A percentile compares a stretch with the other conserved stretches of the same genome.
Evolutionary conservation across 306 rosid genomes (phyloP).

Genomic region (Comarum palustre): DNA sequence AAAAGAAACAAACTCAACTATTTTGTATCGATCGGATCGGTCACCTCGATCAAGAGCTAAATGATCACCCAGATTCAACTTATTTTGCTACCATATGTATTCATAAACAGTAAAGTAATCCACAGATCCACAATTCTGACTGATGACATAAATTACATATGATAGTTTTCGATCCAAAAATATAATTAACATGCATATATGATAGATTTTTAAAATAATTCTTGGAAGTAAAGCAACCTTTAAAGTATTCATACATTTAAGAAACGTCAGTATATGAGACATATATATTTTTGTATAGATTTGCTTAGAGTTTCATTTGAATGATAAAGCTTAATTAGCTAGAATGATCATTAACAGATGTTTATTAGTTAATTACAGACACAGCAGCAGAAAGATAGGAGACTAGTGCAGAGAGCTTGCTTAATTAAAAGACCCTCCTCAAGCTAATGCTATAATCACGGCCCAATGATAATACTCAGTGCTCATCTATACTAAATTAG

Average conservation of each 20-base stretch:
- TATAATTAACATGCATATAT: no score
- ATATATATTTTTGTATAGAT: background rate
- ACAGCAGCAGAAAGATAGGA: background rate
- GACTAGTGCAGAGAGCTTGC: background rate
- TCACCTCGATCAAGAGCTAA: no score
- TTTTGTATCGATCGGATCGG: no score
- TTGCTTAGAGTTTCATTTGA: background rate
- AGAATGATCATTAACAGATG: background rate
- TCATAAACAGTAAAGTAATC: no score
- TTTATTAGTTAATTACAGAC: background rate
- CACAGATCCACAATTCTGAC: no score
- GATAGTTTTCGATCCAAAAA: no score
- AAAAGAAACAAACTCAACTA: no score
- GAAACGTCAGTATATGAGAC: background rate
- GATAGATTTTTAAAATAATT: background rate
- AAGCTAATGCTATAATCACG: slow-evolving; percentile 9
- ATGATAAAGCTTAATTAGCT: background rate
- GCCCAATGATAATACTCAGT: slow-evolving; percentile 10
- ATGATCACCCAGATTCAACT: no score
- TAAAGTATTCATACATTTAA: no score
- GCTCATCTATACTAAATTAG: background rate
- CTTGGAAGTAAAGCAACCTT: background rate
- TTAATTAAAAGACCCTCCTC: background rate
- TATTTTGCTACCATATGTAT: no score
- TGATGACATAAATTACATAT: no score